Percentiles rank a stretch among this genome's conserved stretches.
Evolutionary conservation across 495 filamentous ascomycete species (phyloP).

Genomic region (Tricharina praecox): DNA sequence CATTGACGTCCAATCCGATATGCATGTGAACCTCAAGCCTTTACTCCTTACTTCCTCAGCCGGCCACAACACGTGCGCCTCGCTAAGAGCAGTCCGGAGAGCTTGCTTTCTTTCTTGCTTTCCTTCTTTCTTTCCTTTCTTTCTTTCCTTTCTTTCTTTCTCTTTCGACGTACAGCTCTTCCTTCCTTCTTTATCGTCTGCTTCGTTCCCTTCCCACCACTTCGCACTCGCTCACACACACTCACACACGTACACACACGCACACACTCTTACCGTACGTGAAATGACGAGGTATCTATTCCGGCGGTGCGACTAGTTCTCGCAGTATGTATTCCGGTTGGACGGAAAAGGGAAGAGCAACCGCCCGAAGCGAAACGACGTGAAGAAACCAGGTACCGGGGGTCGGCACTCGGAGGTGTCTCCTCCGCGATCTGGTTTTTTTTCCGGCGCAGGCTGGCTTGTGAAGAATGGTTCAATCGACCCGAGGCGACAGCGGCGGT

Average conservation of each 20-base stretch:
- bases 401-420: no score
- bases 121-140: neutral
- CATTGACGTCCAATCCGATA: conserved; percentile 1
- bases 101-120: neutral
- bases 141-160: no score
- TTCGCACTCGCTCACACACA: no score
- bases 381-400: neutral
- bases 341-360: no score
- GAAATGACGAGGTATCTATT: neutral
- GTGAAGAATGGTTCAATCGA: neutral
- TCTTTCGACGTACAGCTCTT: no score
- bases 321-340: no score
- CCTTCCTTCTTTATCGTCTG: no score
- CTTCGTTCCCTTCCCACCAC: no score
- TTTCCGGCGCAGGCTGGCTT: no score
- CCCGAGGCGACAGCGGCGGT: neutral
- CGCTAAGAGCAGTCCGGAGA: neutral
- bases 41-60: neutral
- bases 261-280: no score
- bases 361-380: neutral
- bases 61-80: neutral
- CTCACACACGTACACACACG: no score
- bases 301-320: neutral
- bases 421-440: no score
- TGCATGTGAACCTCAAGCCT: neutral